Conservation (phyloP, 345 rosid genomes). For the Eucalyptus sideroxylon region DNA sequence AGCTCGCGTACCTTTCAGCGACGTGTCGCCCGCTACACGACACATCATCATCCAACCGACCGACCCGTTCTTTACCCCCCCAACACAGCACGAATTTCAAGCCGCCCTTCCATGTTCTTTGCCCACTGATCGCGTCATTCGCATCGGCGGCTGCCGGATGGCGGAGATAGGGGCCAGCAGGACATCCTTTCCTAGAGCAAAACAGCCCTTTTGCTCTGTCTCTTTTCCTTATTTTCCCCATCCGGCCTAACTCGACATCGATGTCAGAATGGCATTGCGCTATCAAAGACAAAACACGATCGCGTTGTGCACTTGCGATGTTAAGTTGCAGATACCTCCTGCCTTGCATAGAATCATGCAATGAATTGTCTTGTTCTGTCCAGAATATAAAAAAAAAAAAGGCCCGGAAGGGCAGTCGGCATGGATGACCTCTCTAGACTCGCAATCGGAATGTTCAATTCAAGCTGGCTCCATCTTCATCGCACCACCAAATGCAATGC, state of each 20-base stretch:
- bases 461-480: background rate
- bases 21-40: background rate
- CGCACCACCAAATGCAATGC: background rate
- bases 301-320: background rate
- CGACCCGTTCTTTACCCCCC: background rate
- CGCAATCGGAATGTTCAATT: background rate
- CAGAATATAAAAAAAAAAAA: background rate
- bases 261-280: background rate
- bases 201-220: background rate
- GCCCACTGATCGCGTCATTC: background rate
- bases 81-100: background rate
- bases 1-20: background rate
- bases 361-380: background rate
- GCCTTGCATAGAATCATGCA: background rate
- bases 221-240: background rate
- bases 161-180: too few relatives aligned
- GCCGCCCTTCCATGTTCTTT: background rate
- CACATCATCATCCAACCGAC: background rate
- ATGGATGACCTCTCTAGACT: background rate
- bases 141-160: background rate
- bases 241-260: background rate
- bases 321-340: background rate
- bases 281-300: background rate
- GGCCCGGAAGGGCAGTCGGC: background rate
- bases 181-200: background rate